Base-by-base conservation (phyloP, 306 rosid genomes). In the Sesbania bispinosa region DNA sequence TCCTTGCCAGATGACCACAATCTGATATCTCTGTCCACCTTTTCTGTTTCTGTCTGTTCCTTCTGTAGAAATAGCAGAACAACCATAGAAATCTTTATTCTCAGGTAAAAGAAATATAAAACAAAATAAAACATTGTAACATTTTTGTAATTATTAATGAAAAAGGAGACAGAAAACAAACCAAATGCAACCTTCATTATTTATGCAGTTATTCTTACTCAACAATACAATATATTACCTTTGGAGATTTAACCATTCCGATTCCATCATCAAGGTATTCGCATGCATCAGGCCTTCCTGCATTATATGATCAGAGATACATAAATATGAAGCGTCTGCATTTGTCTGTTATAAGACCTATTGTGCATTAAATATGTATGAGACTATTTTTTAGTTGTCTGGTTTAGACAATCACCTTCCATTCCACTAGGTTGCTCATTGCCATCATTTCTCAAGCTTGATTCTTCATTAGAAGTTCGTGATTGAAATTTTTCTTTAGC, bases 1-100 rank as follows among this genome's bases (percentile, higher is more conserved):
- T 90, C 98, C 71, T 86, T 94, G 77, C 90, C 97, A 30, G 87
- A 79, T 63, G 97, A 88, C 98, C 97, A 94, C 60, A 85, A 46
- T 84, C 84, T 78, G 71, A 94, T 61, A 64, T 83, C 90, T 73
- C 77, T 88, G 77, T 89, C 96, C 75, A 87, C 80, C 29, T 73
- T 67, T 68, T 89, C 87, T 71, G 81, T 71, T 79, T 88, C 92
- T 66, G 67, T 77, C 86, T 81, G 86, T 59, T 38, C 36, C 50
- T 78, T 63, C 47, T 35, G 67, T 50, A 27, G 64, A 47, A 75
- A 75, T 1, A 62, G 13, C 29, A 60, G 35, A 51, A n/a, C n/a
- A n/a, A n/a, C n/a, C n/a, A n/a, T n/a, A n/a, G n/a, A n/a, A 62
- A 62, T 69, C 50, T 69, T 38, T 14, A 6, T 36, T 35, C 43